Evolutionary conservation across 2,329 filamentous ascomycete genomes (phyloP).

Genomic region (Phialocephala sp.): DNA sequence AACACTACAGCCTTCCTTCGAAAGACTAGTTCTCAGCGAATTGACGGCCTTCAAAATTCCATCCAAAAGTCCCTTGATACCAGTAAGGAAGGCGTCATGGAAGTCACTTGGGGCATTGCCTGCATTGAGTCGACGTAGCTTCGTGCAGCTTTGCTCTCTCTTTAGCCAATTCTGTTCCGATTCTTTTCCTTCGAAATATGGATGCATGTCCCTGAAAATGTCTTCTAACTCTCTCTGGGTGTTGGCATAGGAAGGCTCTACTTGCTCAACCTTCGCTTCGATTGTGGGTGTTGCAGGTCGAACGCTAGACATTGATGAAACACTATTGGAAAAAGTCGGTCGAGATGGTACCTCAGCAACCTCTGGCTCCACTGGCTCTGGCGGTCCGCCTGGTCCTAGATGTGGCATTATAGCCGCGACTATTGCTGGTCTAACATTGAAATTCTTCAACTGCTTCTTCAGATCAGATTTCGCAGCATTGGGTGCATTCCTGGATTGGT

Average conservation of each 20-base stretch:
- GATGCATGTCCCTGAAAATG: conserved; percentile 79
- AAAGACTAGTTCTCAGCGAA: conserved; percentile 87
- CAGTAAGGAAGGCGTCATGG: conserved; percentile 69
- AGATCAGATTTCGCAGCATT: conserved; percentile 86
- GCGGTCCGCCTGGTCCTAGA: conserved; percentile 59
- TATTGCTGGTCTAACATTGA: conserved; percentile 86
- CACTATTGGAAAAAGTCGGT: conserved; percentile 55
- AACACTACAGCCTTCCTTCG: conserved; percentile 82
- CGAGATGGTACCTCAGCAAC: conserved; percentile 48
- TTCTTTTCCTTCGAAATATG: conserved; percentile 85
- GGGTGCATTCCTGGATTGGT: conserved; percentile 67
- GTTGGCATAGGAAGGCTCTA: conserved; percentile 84
- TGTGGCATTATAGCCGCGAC: conserved; percentile 80
- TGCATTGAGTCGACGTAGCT: conserved; percentile 77
- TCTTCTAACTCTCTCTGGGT: conserved; percentile 89
- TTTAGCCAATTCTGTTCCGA: conserved; percentile 90
- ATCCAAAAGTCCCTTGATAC: conserved; percentile 78
- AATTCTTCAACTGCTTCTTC: conserved; percentile 82
- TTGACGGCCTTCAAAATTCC: conserved; percentile 85
- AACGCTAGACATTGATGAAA: conserved; percentile 50
- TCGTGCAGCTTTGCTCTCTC: conserved; percentile 80
- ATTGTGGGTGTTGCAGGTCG: conserved; percentile 65
- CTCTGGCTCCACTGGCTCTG: conserved; percentile 37
- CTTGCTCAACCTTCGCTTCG: conserved; percentile 68
- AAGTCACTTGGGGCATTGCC: conserved; percentile 86